These are phyloP conservation scores for Auricularia heimuer DNA, from an alignment of 768 basidiomycete genomes.

Conservation along the genomic window DNA sequence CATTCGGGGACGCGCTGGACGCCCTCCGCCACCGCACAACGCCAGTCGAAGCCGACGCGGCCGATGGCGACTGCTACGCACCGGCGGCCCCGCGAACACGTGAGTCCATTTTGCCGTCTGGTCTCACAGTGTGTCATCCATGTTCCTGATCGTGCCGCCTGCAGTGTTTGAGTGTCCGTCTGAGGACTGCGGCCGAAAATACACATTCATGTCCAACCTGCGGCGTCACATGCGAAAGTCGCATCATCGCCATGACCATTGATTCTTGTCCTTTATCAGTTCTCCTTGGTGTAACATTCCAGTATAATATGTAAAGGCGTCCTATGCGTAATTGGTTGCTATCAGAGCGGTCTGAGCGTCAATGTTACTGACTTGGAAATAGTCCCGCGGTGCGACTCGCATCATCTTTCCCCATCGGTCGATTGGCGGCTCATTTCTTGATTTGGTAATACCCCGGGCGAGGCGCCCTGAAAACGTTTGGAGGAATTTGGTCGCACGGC, in stretches of 20 bases:
- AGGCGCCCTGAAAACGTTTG: no score
- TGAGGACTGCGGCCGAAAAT: not conserved
- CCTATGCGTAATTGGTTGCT: no score
- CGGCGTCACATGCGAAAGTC: not conserved
- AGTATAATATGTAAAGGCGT: no score
- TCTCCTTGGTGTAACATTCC: no score
- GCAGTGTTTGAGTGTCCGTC: not conserved
- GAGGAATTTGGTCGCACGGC: no score
- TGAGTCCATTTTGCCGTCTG: not conserved
- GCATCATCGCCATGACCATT: not conserved
- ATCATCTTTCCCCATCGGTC: no score
- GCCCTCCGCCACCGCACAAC: not conserved
- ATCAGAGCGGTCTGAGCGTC: no score
- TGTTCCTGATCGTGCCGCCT: not conserved
- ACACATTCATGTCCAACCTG: not conserved
- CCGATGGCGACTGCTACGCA: not conserved
- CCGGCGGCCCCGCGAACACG: not conserved
- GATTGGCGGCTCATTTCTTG: no score
- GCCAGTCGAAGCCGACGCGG: not conserved
- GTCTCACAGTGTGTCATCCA: not conserved
- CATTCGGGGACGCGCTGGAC: conserved; percentile 1
- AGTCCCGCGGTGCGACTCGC: no score
- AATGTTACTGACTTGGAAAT: no score
- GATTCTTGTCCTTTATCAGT: no score
- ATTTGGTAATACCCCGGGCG: no score